Base-by-base conservation (phyloP, 768 basidiomycete genomes). In the Lactarius trivialis region DNA sequence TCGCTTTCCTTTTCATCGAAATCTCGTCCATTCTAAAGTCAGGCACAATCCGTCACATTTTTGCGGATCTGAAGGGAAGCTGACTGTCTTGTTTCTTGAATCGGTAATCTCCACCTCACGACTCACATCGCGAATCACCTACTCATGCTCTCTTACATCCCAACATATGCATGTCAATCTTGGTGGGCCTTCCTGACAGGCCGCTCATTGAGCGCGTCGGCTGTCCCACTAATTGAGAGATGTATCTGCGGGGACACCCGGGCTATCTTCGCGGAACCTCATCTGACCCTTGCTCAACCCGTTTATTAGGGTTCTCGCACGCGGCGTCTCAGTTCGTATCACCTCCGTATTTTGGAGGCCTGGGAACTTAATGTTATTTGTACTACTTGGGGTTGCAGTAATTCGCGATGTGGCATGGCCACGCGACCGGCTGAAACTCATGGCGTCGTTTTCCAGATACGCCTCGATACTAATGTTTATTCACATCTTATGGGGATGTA, bases 381-480 rank as follows among this genome's bases (percentile, higher is more conserved):
- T 39, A 37, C 43, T 34, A 4, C 34, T 21, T 28, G 17, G 21
- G 62, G n/a, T 37, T 32, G 15, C 21, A 33, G 34, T 15, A 19
- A 21, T 6, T 54, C 15, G 30, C 49, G 11, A n/a, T 17, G 5
- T 17, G 17, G 14, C 36, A 14, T 60, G 33, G 15, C 21, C 24
- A 33, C 58, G 32, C 52, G 26, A 26, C 57, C 28, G 43, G 45
- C 62, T 63, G 58, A 63, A 55, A 63, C 58, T 19, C 37, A 28
- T 15, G 26, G 32, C 33, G n/a, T 21, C 24, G 7, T 39, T 30
- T 28, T 41, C n/a, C 45, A 33, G 15, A 24, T 36, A 28, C 32
- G 24, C 55, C 26, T 58, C 26, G 43, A 45, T 48, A 21, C 41
- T n/a, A 37, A 28, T 57, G 50, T 53, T 19, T n/a, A 21, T 43